Evolutionary conservation across 176 grass and related monocot genomes (phyloP).

Genomic region (Themeda triandra): DNA sequence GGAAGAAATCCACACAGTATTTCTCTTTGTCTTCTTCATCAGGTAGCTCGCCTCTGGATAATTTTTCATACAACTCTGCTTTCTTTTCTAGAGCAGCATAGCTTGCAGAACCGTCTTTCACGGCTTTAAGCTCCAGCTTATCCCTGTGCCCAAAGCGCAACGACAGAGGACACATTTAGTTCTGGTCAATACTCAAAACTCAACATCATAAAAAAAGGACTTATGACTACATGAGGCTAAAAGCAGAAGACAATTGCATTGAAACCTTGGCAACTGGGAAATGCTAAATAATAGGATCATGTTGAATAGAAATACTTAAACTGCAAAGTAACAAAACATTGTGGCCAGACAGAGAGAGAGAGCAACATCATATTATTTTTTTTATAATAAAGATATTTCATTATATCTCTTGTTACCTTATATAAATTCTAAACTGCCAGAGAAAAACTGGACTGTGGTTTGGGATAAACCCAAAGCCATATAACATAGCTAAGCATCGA

Average conservation of each 20-base stretch:
- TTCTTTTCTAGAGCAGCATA: conserved; percentile 94
- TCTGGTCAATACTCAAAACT: background rate
- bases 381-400: background rate
- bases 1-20: conserved; percentile 98
- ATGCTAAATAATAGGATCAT: background rate
- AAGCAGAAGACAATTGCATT: background rate
- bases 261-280: background rate
- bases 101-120: conserved; percentile 68
- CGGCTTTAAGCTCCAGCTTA: conserved; percentile 91
- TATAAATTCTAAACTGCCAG: background rate
- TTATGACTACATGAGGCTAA: background rate
- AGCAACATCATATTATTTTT: background rate
- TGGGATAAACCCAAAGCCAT: background rate
- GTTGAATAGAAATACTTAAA: background rate
- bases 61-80: conserved; percentile 80
- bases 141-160: conserved; percentile 46
- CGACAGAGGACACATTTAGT: conserved; percentile 19
- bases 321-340: background rate
- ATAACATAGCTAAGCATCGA: background rate
- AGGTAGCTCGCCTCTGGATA: conserved; percentile 69
- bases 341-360: background rate
- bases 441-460: background rate
- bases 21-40: conserved; percentile 94
- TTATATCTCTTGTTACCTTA: background rate
- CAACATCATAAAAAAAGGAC: background rate